Evolutionary conservation across 208 protist species (phyloP).

Genomic region (Crithidia mellificae): DNA sequence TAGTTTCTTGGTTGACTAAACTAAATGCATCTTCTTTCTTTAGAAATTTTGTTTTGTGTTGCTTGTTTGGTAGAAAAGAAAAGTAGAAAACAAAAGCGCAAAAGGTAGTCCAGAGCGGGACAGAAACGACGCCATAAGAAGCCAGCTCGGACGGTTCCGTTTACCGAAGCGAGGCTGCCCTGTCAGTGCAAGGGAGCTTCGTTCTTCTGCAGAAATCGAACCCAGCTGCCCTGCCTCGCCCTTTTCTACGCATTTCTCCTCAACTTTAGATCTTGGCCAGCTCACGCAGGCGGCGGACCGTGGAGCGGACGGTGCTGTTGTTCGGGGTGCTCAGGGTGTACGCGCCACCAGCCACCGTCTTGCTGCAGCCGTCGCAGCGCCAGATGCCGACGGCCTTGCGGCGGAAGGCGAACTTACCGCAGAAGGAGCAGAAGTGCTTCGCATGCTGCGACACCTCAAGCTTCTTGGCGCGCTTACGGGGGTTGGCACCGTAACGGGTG

Average conservation of each 20-base stretch:
- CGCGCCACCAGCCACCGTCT: slow-evolving; percentile 97
- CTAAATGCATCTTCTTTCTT: too few relatives aligned
- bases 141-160: neutral
- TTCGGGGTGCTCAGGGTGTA: slow-evolving; percentile 95
- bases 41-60: neutral
- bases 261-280: slow-evolving; percentile 74
- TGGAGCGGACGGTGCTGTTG: slow-evolving; percentile 97
- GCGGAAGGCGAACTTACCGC: slow-evolving; percentile 97
- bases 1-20: too few relatives aligned
- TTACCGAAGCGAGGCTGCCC: neutral
- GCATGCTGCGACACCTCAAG: slow-evolving; percentile 98
- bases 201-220: slow-evolving; percentile 16
- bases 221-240: slow-evolving; percentile 1
- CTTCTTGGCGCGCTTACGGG: slow-evolving; percentile 99
- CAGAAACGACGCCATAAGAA: neutral
- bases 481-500: slow-evolving; percentile 98
- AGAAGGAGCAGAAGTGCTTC: slow-evolving; percentile 99
- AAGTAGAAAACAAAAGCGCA: slow-evolving; percentile 14
- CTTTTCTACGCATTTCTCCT: slow-evolving; percentile 15
- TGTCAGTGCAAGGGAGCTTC: neutral
- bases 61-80: slow-evolving; percentile 4
- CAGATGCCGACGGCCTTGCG: slow-evolving; percentile 98
- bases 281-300: slow-evolving; percentile 98
- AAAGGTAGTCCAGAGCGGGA: slow-evolving; percentile 10
- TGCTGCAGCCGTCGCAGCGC: slow-evolving; percentile 97